Evolutionary conservation across 805 yeast species (phyloP).

Genomic region (Saccharomycopsis guyanensis): DNA sequence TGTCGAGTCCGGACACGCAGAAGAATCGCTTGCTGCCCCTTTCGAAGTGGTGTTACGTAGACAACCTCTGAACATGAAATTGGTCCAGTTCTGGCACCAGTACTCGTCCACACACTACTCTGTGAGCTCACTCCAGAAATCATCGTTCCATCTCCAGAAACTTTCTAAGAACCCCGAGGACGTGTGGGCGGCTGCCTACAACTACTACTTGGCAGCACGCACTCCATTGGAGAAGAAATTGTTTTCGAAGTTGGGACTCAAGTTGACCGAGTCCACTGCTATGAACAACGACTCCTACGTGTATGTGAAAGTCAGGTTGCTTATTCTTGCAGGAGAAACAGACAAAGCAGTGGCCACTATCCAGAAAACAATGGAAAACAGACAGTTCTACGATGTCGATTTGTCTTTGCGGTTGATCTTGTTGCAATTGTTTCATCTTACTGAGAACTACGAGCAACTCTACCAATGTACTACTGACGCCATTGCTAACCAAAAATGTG

Average conservation of each 20-base stretch:
- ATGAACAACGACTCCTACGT: conserved; percentile 62
- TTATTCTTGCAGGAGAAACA: conserved; percentile 31
- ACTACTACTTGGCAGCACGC: conserved; percentile 37
- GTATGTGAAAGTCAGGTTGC: conserved; percentile 48
- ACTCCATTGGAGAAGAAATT: conserved; percentile 39
- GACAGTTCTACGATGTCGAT: conserved; percentile 36
- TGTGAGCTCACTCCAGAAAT: conserved; percentile 16
- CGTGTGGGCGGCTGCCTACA: conserved; percentile 35
- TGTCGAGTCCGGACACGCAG: conserved; percentile 21
- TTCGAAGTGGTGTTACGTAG: conserved; percentile 33
- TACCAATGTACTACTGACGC: conserved; percentile 33
- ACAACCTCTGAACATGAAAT: conserved; percentile 27
- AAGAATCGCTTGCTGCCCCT: conserved; percentile 27
- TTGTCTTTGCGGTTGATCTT: conserved; percentile 55
- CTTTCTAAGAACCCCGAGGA: not conserved
- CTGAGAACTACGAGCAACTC: conserved; percentile 38
- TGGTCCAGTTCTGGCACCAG: conserved; percentile 15
- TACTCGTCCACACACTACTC: conserved; percentile 8
- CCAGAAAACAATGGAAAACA: conserved; percentile 28
- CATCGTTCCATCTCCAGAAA: conserved; percentile 19
- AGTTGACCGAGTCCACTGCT: conserved; percentile 42
- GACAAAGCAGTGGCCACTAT: conserved; percentile 30
- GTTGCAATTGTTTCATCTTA: conserved; percentile 37
- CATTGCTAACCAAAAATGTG: conserved; percentile 43
- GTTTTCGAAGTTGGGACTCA: conserved; percentile 53